phyloP scores from a whole-genome alignment of 208 protist genomes.

The Balamuthia mandrillaris region DNA sequence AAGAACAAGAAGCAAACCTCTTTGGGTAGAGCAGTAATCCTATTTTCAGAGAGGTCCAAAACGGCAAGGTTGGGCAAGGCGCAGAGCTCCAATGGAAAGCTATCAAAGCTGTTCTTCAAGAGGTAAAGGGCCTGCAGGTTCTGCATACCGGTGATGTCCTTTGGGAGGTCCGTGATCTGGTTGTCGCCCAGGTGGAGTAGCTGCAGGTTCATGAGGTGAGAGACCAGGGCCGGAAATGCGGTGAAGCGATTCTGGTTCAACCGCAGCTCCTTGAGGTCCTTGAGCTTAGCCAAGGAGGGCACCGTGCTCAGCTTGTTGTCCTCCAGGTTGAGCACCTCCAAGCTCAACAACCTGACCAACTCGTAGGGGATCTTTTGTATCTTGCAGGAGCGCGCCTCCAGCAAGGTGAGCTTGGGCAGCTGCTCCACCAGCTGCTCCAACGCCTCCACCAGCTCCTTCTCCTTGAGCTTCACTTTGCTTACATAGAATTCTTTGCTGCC shows the following conservation, averaged over 20 bases:
- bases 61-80: not conserved
- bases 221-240: not conserved
- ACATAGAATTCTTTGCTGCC: not conserved
- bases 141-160: not conserved
- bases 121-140: not conserved
- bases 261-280: not conserved
- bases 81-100: not conserved
- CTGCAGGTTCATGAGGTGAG: not conserved
- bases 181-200: slow-evolving; percentile 13
- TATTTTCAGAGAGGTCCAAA: slow-evolving; percentile 6
- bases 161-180: not conserved
- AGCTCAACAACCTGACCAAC: not conserved
- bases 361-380: not conserved
- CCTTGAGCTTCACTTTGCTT: not conserved
- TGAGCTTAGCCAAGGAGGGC: not conserved
- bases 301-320: slow-evolving; percentile 14
- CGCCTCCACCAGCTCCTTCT: not conserved
- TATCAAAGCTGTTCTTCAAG: not conserved
- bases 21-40: not conserved
- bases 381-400: slow-evolving; percentile 5
- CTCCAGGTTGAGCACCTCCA: slow-evolving; percentile 5
- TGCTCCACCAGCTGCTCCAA: not conserved
- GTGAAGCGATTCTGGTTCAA: slow-evolving; percentile 7
- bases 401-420: not conserved
- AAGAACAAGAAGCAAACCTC: no score